Evolutionary conservation across 345 rosid genomes (phyloP).

Genomic region (Citrus maxima): DNA sequence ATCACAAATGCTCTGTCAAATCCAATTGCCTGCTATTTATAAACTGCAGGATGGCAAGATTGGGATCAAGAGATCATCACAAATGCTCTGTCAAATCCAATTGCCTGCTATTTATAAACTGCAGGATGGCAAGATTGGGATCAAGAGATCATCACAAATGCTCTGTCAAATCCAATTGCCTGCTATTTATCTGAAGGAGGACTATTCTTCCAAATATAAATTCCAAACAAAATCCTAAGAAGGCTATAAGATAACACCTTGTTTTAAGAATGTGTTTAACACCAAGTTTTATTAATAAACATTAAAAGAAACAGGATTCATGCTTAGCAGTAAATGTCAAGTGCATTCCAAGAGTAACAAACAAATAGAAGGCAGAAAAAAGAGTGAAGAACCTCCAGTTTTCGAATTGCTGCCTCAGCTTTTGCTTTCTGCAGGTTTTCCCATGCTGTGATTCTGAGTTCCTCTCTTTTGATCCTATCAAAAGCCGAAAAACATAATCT

Average conservation of each 20-base stretch:
- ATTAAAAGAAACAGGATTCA: background rate
- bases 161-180: background rate
- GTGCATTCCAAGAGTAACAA: background rate
- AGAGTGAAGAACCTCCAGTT: constrained; percentile 72
- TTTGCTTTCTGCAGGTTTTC: constrained; percentile 98
- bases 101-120: background rate
- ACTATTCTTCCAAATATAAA: background rate
- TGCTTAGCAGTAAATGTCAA: background rate
- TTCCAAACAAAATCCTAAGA: background rate
- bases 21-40: background rate
- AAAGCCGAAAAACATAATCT: background rate
- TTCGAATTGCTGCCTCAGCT: constrained; percentile 91
- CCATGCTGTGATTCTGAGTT: constrained; percentile 92
- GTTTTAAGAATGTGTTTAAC: background rate
- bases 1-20: background rate
- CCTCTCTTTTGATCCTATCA: constrained; percentile 71
- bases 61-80: background rate
- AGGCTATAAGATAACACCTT: background rate
- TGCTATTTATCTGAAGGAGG: background rate
- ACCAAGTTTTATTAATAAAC: background rate
- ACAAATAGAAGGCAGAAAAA: constrained; percentile 11
- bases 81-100: background rate
- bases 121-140: background rate
- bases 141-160: background rate
- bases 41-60: background rate